Base-by-base conservation (phyloP, 768 basidiomycete species). In the Mycena epipterygia region DNA sequence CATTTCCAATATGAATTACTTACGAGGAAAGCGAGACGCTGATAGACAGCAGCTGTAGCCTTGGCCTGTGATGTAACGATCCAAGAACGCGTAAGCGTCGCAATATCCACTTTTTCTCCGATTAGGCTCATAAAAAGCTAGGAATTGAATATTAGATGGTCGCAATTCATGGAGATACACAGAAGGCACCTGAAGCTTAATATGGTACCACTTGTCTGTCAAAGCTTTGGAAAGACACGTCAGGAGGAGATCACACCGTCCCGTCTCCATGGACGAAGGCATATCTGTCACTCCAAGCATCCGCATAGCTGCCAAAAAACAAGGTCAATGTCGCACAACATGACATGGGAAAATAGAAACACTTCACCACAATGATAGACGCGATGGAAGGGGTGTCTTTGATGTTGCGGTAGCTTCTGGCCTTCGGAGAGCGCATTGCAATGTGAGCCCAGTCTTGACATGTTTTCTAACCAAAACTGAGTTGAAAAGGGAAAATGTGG, bases 1-100 rank as follows among this genome's bases (percentile, higher is more conserved):
- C 21, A 21, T 2, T 27, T 8, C 3, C 17, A 11, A 27, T 21
- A 49, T 27, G 25, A 49, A 49, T 25, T 0, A 35, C 60, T 29
- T 21, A 61, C 60, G 2, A 61, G 23, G 16, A 61, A 30, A n/a
- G n/a, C 6, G 46, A 51, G 12, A 65, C 64, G 52, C 32, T 56
- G 64, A 48, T 65, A 65, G n/a, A 65, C 2, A 11, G 41, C 41
- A 17, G 42, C 53, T 0, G 53, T 65, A n/a, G 64, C 21, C 53
- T 37, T 33, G 64, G 23, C 42, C 1, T 39, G 16, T 4, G 64
- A 55, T 4, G 41, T 21, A 3, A 32, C 32, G 17, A 66, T 66
- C 44, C 64, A 66, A 6, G 14, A 1, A 5, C 55, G 55, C 6
- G 64, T 55, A 0, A 66, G 56, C 8, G n/a, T 49, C 3, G 64